These are phyloP conservation scores for Marasmius tenuissimus DNA, from an alignment of 1,284 basidiomycete species.

Conservation along the genomic window DNA sequence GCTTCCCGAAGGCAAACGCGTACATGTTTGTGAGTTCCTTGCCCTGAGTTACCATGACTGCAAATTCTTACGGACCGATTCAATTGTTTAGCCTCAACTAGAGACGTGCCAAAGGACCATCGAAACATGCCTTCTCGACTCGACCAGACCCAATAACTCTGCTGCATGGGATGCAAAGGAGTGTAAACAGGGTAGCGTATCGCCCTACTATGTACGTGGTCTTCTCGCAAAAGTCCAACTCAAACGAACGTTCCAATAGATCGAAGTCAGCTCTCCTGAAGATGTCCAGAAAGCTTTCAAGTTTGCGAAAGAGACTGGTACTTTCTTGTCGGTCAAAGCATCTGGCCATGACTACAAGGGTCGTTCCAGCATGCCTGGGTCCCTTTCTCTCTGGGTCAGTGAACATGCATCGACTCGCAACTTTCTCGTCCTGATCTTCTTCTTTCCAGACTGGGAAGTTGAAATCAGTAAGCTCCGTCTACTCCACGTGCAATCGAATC, in stretches of 20 bases:
- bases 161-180: neutral
- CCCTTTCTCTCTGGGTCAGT: slow-evolving; percentile 34
- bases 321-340: slow-evolving; percentile 39
- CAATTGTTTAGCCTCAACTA: neutral
- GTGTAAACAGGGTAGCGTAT: neutral
- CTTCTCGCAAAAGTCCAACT: neutral
- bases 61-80: neutral
- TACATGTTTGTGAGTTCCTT: neutral
- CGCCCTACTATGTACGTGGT: neutral
- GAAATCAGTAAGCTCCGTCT: neutral
- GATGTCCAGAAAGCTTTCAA: neutral
- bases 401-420: no score
- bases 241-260: neutral
- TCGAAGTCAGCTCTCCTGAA: neutral
- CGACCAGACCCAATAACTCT: neutral
- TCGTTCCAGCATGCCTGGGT: slow-evolving; percentile 30
- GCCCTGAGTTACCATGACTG: neutral
- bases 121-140: neutral
- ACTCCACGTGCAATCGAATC: neutral
- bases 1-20: neutral
- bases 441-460: neutral
- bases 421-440: neutral
- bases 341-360: slow-evolving; percentile 42
- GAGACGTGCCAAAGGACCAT: neutral
- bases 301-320: slow-evolving; percentile 21